Evolutionary conservation across 2,329 filamentous ascomycete genomes (phyloP).

Genomic region (Stachybotrys chartarum): DNA sequence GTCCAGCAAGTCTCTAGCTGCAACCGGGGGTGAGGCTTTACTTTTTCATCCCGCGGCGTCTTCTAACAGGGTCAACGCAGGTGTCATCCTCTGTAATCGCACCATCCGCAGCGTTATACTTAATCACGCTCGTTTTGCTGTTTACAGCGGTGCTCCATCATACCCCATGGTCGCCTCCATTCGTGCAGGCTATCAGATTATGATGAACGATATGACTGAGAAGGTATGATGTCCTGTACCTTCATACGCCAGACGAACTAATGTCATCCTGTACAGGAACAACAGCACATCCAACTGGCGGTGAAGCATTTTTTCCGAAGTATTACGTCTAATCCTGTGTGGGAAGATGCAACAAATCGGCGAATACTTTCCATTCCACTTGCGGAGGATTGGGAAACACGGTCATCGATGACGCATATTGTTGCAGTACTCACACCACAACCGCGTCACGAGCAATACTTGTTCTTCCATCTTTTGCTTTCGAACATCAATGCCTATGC

Average conservation of each 20-base stretch:
- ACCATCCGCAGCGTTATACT: not conserved
- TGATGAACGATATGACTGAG: not conserved
- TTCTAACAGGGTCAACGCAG: not conserved
- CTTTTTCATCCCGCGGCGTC: not conserved
- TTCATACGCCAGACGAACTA: not conserved
- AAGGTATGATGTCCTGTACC: not conserved
- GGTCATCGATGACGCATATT: not conserved
- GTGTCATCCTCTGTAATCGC: not conserved
- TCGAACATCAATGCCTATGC: not conserved
- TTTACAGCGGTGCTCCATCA: not conserved
- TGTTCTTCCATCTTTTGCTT: not conserved
- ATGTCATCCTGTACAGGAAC: not conserved
- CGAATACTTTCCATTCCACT: not conserved
- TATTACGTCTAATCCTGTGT: not conserved
- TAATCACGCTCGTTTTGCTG: not conserved
- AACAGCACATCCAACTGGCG: not conserved
- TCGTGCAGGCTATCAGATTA: not conserved
- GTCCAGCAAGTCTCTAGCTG: not conserved
- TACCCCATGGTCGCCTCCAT: not conserved
- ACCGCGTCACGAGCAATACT: not conserved
- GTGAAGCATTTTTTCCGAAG: not conserved
- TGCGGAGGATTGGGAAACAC: not conserved
- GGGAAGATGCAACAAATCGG: not conserved
- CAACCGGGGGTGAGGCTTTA: not conserved
- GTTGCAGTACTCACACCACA: not conserved